These are phyloP conservation scores for Pseudogymnoascus sp. DNA, from an alignment of 2,329 filamentous ascomycete species.

Conservation along the genomic window DNA sequence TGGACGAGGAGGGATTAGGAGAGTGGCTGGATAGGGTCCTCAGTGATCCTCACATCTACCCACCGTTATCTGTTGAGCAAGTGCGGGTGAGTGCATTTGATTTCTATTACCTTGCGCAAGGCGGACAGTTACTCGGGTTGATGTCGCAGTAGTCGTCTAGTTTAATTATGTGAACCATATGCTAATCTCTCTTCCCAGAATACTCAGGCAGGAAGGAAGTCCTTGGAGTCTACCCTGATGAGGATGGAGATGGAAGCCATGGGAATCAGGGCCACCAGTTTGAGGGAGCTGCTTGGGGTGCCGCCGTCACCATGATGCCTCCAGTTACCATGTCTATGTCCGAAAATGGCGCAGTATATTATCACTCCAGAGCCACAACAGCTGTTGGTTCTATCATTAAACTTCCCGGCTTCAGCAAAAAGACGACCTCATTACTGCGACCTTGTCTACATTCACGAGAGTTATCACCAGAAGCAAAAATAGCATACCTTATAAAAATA, in stretches of 20 bases:
- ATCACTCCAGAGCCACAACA: not conserved
- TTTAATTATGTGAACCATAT: not conserved
- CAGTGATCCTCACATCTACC: not conserved
- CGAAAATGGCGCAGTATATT: not conserved
- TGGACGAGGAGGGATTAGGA: not conserved
- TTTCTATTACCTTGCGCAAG: too few species aligned
- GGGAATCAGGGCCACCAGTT: not conserved
- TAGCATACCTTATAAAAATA: not conserved
- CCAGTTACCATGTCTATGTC: not conserved
- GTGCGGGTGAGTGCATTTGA: not conserved
- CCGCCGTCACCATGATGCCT: too few species aligned
- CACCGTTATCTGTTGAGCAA: not conserved
- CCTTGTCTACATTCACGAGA: not conserved
- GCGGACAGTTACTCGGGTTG: too few species aligned
- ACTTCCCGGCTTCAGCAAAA: not conserved
- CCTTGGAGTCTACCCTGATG: not conserved
- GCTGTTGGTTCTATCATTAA: not conserved
- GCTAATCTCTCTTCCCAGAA: not conserved
- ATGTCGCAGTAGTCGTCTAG: not conserved
- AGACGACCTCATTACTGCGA: not conserved
- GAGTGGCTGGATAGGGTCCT: not conserved
- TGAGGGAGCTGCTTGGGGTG: not conserved
- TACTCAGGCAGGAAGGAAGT: not conserved
- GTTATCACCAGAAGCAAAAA: not conserved
- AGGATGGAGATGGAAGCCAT: not conserved